Base-by-base conservation (phyloP, 148 eudicot genomes). In the Salicornia ramosissima region DNA sequence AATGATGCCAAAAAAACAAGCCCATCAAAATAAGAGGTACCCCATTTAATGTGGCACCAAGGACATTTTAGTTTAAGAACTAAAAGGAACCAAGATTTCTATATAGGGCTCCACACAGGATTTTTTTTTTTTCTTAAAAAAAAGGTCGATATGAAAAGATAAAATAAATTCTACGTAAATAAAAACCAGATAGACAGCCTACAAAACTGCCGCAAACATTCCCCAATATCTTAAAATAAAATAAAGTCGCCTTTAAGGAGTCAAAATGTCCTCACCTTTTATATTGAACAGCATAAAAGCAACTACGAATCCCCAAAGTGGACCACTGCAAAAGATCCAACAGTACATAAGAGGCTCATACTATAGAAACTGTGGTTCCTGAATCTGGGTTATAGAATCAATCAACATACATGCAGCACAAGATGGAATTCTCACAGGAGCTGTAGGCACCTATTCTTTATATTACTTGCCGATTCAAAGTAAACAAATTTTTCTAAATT, bases 241-340 rank as follows among this genome's bases (percentile, higher is more conserved):
- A 3, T 46, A 29, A 43, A 43, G 31, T 46, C 57, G 55, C 55
- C 52, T 31, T 34, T 30, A 30, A 40, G n/a, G 40, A 67, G 50
- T 55, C 3, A 58, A 62, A 51, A 56, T 26, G 14, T 28, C 54
- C 76, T 64, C 77, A 89, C 99, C 99, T 86, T 80, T 86, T 66
- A 94, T 69, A 64, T 94, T 91, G 76, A 91, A 94, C 64, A 89
- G 88, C 96, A 94, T 90, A 75, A 94, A 94, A 74, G 88, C 89
- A 65, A 94, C 86, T 11, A 94, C 99, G 59, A 94, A 94, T 72
- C 97, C 93, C 99, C 99, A 94, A 49, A 94, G 89, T 21, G 93
- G 91, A 61, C 80, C 99, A 73, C 99, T 94, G 88, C 85, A 86
- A 71, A 68, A 63, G 60, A 78, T 34, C 74, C 25, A 72, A 40